Evolutionary conservation across 192 early-diverging fungal species (phyloP), one percentile per base, ranked within the genome.

Genomic region (Ambispora gerdemannii): DNA sequence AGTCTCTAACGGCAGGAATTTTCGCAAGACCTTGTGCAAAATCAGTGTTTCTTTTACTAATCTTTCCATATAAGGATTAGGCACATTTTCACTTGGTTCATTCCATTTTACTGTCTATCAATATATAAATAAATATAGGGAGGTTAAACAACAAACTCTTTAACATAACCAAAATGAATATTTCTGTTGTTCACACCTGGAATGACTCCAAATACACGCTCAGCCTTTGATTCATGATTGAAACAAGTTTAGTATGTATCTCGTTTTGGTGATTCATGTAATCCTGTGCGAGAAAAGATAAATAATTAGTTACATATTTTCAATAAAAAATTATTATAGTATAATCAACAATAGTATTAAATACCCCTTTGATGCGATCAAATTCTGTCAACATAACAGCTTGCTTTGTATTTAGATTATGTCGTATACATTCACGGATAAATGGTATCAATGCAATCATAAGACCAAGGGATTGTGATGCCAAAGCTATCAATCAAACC

Each of bases 161-260:
- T n/a, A n/a, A n/a, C n/a, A n/a, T n/a, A n/a, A n/a, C n/a, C n/a
- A n/a, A n/a, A n/a, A n/a, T n/a, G n/a, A n/a, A n/a, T n/a, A n/a
- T n/a, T n/a, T n/a, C n/a, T n/a, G n/a, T n/a, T n/a, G 38, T 10
- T 10, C 38, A 83, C 52, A 86, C 86, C 63, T 77, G 82, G 51
- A 99, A 85, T 33, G 85, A 82, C 31, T 89, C 83, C n/a, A 89
- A 81, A 70, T 98, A 94, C 47, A 89, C 76, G 17, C 80, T 80
- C 22, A 93, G 86, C 24, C 93, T 83, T 51, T 98, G 96, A 24
- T 92, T 85, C 97, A 99, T 98, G 66, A 98, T 98, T 4, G 90
- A 80, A 3, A 98, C 89, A 20, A 99, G 79, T 70, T 99, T 99
- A 33, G 77, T 72, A 66, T 96, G 93, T 70, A 99, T 82, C 67